Evolutionary conservation across 2,329 filamentous ascomycete species (phyloP).

Genomic region (Bipolaris oryzae): DNA sequence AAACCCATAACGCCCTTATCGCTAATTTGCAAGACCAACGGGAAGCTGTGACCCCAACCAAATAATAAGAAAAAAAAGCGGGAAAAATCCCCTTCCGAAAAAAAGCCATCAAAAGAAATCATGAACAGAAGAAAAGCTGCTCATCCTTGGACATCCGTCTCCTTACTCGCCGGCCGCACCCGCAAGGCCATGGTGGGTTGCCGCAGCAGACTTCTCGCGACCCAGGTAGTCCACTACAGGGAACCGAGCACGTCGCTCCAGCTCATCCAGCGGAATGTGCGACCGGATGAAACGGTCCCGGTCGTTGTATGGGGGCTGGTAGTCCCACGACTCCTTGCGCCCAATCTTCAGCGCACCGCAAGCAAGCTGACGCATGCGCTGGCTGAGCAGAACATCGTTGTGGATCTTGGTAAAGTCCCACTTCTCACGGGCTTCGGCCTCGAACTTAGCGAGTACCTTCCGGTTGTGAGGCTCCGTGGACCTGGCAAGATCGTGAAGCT

Average conservation of each 20-base stretch:
- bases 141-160: neutral
- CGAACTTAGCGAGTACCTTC: slow-evolving; percentile 64
- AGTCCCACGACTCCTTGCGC: slow-evolving; percentile 76
- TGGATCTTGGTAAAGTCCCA: slow-evolving; percentile 86
- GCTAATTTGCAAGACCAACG: slow-evolving; percentile 4
- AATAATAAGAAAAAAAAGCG: neutral
- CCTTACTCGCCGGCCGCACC: slow-evolving; percentile 44
- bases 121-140: neutral
- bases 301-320: slow-evolving; percentile 74
- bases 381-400: slow-evolving; percentile 72
- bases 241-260: slow-evolving; percentile 77
- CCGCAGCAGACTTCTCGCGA: slow-evolving; percentile 40
- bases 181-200: slow-evolving; percentile 44
- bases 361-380: slow-evolving; percentile 78
- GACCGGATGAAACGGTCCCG: slow-evolving; percentile 77
- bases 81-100: neutral
- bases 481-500: slow-evolving; percentile 72
- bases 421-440: slow-evolving; percentile 71
- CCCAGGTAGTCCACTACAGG: slow-evolving; percentile 61
- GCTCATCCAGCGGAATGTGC: slow-evolving; percentile 78
- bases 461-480: slow-evolving; percentile 48
- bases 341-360: slow-evolving; percentile 81
- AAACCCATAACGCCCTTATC: slow-evolving; percentile 8
- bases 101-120: neutral
- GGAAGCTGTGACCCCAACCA: neutral